Base-by-base conservation (phyloP, 192 early-diverging fungal species). In the Podila epicladia region DNA sequence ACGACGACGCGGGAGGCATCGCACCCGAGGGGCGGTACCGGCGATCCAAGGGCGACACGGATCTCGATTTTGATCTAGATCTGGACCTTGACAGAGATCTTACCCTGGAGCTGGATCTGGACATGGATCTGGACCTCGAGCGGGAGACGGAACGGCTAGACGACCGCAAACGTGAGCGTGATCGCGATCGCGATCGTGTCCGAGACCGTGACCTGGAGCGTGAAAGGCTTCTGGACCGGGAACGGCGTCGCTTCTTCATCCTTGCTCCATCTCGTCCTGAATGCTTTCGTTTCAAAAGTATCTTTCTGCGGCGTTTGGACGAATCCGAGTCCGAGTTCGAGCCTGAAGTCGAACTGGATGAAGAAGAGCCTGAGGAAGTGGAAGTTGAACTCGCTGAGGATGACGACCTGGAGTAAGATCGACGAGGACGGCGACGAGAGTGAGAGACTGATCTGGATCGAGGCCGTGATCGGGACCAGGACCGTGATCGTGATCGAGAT, bases 321-420 rank as follows among this genome's bases (percentile, higher is more conserved):
- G 64, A 65, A 20, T 51, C 65, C 20, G 65, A 57, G 29, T 58
- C 65, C 53, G 65, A 67, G n/a, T 65, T 28, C 38, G 63, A 65
- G 26, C 28, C 64, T 60, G 70, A 72, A 31, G 62, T 31, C 15
- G 69, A 71, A 37, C 60, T 24, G 17, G 71, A 72, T 3, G 73
- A 64, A 17, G 64, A 66, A 2, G 73, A 62, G 28, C 50, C 45
- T 4, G 26, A 28, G 55, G n/a, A 37, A 37, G 35, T 26, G 22
- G 55, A 26, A n/a, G 6, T 58, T 28, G 59, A 61, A 8, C 26
- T 32, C 59, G 29, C 17, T 19, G 68, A 70, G 26, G 68, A 62
- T 33, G 65, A 67, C 32, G 60, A 38, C 28, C 71, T 55, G 15
- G 71, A 73, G 37, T 57, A 33, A 1, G 64, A 73, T 9, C 64